Evolutionary conservation across 2,329 filamentous ascomycete species (phyloP).

Genomic region (Neofusicoccum cordaticola): DNA sequence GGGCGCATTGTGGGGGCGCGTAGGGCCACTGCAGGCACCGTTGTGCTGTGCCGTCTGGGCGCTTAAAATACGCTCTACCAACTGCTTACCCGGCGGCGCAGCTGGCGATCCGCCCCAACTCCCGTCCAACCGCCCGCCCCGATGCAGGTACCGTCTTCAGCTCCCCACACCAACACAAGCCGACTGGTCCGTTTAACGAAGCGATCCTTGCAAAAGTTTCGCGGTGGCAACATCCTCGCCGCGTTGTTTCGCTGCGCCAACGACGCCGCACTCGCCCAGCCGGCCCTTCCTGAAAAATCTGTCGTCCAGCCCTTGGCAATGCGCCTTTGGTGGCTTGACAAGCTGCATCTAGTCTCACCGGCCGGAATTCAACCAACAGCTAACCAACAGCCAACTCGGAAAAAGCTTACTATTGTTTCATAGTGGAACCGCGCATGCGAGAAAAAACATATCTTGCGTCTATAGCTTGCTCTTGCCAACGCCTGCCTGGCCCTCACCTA

Average conservation of each 20-base stretch:
- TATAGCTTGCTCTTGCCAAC: constrained; percentile 45
- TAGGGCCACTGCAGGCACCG: neutral
- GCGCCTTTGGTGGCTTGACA: neutral
- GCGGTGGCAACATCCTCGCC: neutral
- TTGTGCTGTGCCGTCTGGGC: neutral
- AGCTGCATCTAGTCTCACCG: neutral
- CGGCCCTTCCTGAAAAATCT: too few relatives aligned
- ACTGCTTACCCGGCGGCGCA: neutral
- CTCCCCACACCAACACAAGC: neutral
- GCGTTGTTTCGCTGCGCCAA: neutral
- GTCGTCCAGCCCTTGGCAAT: neutral
- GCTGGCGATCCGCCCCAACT: neutral
- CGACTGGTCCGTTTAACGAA: neutral
- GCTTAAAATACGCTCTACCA: neutral
- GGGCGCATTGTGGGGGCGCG: neutral
- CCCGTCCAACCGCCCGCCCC: neutral
- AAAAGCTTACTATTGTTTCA: constrained; percentile 9
- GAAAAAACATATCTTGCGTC: neutral
- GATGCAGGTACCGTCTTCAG: constrained; percentile 3
- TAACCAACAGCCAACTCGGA: neutral
- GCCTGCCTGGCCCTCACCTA: constrained; percentile 35
- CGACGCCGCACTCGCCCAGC: neutral
- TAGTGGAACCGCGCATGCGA: neutral
- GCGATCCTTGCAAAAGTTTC: neutral
- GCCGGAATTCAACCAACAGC: neutral